Evolutionary conservation across 805 yeast genomes (phyloP).

Genomic region (Cyberlindnera mycetangii): DNA sequence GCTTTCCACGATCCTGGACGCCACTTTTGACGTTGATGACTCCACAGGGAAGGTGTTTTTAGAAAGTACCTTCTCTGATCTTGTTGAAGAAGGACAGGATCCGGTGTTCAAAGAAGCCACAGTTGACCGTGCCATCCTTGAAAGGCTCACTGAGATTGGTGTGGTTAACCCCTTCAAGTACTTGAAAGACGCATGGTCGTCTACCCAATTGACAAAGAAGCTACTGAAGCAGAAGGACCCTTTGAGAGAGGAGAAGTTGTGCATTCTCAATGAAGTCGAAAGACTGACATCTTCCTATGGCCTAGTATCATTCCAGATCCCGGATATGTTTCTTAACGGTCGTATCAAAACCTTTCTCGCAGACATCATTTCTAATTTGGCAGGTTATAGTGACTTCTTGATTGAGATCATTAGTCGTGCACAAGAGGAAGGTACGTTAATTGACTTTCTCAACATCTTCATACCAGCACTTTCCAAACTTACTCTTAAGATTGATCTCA

Average conservation of each 20-base stretch:
- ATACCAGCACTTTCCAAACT: conserved; percentile 37
- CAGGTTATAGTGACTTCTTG: conserved; percentile 44
- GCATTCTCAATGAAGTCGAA: conserved; percentile 46
- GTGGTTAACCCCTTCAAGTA: conserved; percentile 45
- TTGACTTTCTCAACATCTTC: conserved; percentile 57
- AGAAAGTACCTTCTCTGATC: conserved; percentile 24
- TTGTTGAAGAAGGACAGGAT: conserved; percentile 23
- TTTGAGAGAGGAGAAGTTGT: conserved; percentile 35
- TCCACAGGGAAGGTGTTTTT: conserved; percentile 17
- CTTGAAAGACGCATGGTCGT: conserved; percentile 43
- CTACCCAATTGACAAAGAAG: conserved; percentile 41
- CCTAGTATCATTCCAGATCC: conserved; percentile 62
- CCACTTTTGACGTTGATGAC: conserved; percentile 22
- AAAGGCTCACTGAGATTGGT: conserved; percentile 54
- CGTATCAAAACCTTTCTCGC: conserved; percentile 28
- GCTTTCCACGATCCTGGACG: conserved; percentile 14
- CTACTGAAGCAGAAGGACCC: conserved; percentile 40
- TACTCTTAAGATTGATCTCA: conserved; percentile 38
- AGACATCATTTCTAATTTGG: conserved; percentile 30
- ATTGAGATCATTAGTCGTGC: conserved; percentile 55
- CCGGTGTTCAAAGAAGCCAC: conserved; percentile 17
- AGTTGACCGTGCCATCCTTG: conserved; percentile 53
- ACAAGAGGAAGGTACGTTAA: conserved; percentile 60
- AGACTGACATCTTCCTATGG: conserved; percentile 59
- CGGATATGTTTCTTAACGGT: conserved; percentile 43